Base-by-base conservation (phyloP, 345 rosid genomes). In the Eutrema japonicum region DNA sequence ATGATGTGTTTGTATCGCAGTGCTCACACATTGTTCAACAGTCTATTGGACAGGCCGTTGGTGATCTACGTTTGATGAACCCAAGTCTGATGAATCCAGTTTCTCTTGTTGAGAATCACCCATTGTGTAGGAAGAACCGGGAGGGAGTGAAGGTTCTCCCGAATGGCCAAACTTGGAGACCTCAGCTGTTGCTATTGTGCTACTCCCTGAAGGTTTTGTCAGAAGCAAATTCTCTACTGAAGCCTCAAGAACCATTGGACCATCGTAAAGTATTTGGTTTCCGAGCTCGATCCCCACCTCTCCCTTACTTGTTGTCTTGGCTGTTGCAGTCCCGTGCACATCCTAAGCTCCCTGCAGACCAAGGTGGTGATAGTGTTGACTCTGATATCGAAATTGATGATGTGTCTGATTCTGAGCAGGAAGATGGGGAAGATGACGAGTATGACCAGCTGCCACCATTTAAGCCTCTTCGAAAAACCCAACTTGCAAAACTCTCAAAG, bases 371-470 rank as follows among this genome's bases (percentile, higher is more conserved):
- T 48, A 85, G 80, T 75, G 88, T 84, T 67, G 98, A 93, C 74
- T 88, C 90, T 52, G 97, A 91, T 66, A 73, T 91, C 56, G 97
- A 89, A 30, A 72, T 91, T 85, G 90, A 80, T 77, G 95, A 91
- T 62, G 76, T 85, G 51, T 89, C 89, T 38, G 97, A 93, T 82
- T 78, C 93, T 40, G 96, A 93, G 69, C 83, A 85, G 70, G 95
- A 86, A 67, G 97, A 89, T 38, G 96, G 86, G 6, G 94, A 83
- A 74, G 80, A 50, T 37, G 98, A 94, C 27, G 97, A 91, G 77
- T 91, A 89, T 71, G 96, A 93, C 22, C 92, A 85, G 86, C 95
- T 94, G 68, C 98, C 98, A 45, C 90, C 96, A 41, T 94, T 94
- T 78, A 94, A 83, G 79, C 96, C 98, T 58, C 88, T 94, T 18